phyloP scores from a whole-genome alignment of 257 asterid species.

The Voacanga thouarsii region DNA sequence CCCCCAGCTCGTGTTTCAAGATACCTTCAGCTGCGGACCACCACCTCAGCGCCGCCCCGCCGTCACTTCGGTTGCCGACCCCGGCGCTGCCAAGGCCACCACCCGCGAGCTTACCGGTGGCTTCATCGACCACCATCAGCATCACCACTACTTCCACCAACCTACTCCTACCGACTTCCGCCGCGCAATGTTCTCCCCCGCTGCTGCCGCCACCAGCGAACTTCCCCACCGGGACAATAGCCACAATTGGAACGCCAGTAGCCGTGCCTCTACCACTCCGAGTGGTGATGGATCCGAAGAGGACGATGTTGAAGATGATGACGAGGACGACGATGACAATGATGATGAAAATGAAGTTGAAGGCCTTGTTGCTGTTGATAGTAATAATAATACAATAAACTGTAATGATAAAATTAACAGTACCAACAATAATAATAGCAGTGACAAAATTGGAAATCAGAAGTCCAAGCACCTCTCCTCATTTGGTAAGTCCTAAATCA shows the following conservation, averaged over 20 bases:
- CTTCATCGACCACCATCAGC: slow-evolving; percentile 55
- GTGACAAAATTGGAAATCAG: slow-evolving; percentile 33
- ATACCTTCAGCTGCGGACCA: slow-evolving; percentile 40
- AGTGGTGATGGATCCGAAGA: slow-evolving; percentile 60
- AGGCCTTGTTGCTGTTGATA: slow-evolving; percentile 37
- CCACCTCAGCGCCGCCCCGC: slow-evolving; percentile 45
- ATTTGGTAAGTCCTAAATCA: slow-evolving; percentile 38
- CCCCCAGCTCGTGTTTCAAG: slow-evolving; percentile 61
- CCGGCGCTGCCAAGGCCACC: slow-evolving; percentile 45
- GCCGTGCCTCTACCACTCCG: slow-evolving; percentile 40
- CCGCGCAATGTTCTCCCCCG: slow-evolving; percentile 23
- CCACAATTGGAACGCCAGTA: slow-evolving; percentile 47
- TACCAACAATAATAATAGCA: slow-evolving; percentile 13
- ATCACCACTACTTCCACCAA: slow-evolving; percentile 32
- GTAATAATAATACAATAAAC: slow-evolving; percentile 1
- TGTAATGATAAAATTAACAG: slow-evolving; percentile 14
- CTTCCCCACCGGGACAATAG: slow-evolving; percentile 10
- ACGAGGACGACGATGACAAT: slow-evolving; percentile 34
- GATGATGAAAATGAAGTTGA: slow-evolving; percentile 47
- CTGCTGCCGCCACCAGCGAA: slow-evolving; percentile 6
- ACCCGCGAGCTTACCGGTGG: slow-evolving; percentile 63
- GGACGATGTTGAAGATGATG: slow-evolving; percentile 46
- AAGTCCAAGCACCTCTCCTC: slow-evolving; percentile 43
- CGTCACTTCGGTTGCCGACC: slow-evolving; percentile 35
- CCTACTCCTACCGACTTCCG: slow-evolving; percentile 44